Evolutionary conservation across 257 asterid species (phyloP), one percentile per base, ranked within the genome.

Genomic region (Catharanthus roseus): DNA sequence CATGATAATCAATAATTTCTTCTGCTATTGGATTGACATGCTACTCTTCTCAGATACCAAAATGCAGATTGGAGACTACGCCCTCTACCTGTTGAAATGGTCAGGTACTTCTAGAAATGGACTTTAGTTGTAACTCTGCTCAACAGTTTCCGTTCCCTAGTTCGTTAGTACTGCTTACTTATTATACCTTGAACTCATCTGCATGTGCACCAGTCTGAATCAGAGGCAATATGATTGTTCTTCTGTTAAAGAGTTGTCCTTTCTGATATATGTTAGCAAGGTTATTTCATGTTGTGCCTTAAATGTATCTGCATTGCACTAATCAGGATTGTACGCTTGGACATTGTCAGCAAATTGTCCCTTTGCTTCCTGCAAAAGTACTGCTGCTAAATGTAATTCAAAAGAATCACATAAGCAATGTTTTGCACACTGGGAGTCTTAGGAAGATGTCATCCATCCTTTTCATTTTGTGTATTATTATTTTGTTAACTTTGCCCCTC

Each of bases 31-130:
- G 26, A 75, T 73, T 85, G 83, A 75, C 67, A 74, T 5, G 70
- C 49, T 53, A 34, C 69, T 39, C 75, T 73, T 74, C 78, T 67
- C 89, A 93, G 98, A 78, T 95, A 95, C 86, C 99, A 95, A 82
- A 95, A 91, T 85, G 99, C 96, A n/a, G 99, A 95, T 78, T 95
- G 99, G 99, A 90, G 99, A 83, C 76, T 89, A 34, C 89, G 99
- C 66, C 99, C 97, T 18, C 97, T 95, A 73, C 99, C 97, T 54
- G 55, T 4, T 39, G 97, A 88, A 77, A 95, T 95, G 99, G 42
- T 91, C 78, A 92, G 87, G 97, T 93, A 75, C 50, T 39, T 33
- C 56, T 29, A 6, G 33, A 7, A n/a, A 76, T 58, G 82, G 56
- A 24, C 5, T 70, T 24, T 24, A 4, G 47, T 45, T 13, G 18